Evolutionary conservation across 1,284 basidiomycete genomes (phyloP).

Genomic region (Stygiomarasmius scandens): DNA sequence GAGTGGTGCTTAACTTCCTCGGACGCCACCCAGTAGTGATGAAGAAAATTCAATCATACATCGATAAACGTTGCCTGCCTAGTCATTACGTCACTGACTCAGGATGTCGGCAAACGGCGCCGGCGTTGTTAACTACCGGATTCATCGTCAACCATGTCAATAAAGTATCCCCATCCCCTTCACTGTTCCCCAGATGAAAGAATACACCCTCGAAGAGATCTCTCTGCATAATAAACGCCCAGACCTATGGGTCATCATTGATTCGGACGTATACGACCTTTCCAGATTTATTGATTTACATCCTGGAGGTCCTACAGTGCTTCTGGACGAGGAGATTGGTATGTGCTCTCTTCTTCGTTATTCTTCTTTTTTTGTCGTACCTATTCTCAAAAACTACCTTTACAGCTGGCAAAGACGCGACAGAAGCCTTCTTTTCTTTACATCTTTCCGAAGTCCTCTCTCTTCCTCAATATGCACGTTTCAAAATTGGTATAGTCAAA

Average conservation of each 20-base stretch:
- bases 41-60: no score
- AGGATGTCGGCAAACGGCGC: no score
- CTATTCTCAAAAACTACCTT: not conserved
- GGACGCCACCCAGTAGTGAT: no score
- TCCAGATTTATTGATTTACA: constrained; percentile 80
- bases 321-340: constrained; percentile 77
- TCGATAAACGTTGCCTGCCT: no score
- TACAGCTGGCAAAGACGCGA: constrained; percentile 71
- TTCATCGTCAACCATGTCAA: no score
- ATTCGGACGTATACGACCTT: constrained; percentile 82
- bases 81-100: no score
- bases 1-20: no score
- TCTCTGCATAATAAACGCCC: not conserved
- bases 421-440: constrained; percentile 75
- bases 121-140: no score
- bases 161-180: no score
- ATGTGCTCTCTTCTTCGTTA: constrained; percentile 31
- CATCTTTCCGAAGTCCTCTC: constrained; percentile 77
- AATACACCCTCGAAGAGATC: not conserved
- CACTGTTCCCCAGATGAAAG: no score
- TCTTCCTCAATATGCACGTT: constrained; percentile 66
- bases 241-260: constrained; percentile 74
- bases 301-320: constrained; percentile 79
- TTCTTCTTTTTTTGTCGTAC: not conserved
- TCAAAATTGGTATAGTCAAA: constrained; percentile 65